Conservation (phyloP, 768 basidiomycete species). For the Aureoboletus auriporus region DNA sequence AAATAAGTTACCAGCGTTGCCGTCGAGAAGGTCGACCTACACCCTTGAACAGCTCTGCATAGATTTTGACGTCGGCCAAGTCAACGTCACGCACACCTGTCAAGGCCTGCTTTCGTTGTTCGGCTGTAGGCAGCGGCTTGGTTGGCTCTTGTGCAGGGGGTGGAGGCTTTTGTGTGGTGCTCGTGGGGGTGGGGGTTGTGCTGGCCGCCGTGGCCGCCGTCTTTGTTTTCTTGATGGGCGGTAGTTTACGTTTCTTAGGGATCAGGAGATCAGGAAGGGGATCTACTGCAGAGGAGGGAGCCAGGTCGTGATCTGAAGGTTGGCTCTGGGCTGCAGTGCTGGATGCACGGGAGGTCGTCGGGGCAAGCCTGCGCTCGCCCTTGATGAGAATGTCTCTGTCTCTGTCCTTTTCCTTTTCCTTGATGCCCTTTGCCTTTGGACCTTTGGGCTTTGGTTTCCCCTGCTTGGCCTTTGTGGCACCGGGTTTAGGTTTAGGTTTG, state of each 20-base stretch:
- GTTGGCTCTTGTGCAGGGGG: constrained; percentile 2
- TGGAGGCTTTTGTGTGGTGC: constrained; percentile 22
- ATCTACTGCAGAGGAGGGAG: constrained; percentile 6
- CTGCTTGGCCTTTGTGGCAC: constrained; percentile 22
- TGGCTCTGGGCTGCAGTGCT: constrained; percentile 33
- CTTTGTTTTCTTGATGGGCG: constrained; percentile 68
- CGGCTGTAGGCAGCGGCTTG: constrained; percentile 21
- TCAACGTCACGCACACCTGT: constrained; percentile 57
- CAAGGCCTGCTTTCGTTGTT: constrained; percentile 38
- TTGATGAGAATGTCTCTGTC: constrained; percentile 36
- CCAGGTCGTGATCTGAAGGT: constrained; percentile 25
- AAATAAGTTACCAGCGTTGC: background rate
- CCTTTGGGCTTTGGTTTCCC: constrained; percentile 21
- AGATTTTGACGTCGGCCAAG: constrained; percentile 57
- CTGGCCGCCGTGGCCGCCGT: constrained; percentile 16
- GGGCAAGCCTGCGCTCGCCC: constrained; percentile 37
- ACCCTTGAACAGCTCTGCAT: constrained; percentile 58
- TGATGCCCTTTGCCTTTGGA: constrained; percentile 28
- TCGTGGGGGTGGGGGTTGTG: constrained; percentile 21
- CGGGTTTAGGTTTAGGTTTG: constrained; percentile 25
- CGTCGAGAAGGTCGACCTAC: constrained; percentile 30
- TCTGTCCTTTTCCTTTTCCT: constrained; percentile 27
- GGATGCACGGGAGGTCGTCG: constrained; percentile 20
- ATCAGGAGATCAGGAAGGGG: constrained; percentile 17
- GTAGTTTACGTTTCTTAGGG: constrained; percentile 62